phyloP scores from a whole-genome alignment of 306 rosid genomes.

The Lathyrus sativus region DNA sequence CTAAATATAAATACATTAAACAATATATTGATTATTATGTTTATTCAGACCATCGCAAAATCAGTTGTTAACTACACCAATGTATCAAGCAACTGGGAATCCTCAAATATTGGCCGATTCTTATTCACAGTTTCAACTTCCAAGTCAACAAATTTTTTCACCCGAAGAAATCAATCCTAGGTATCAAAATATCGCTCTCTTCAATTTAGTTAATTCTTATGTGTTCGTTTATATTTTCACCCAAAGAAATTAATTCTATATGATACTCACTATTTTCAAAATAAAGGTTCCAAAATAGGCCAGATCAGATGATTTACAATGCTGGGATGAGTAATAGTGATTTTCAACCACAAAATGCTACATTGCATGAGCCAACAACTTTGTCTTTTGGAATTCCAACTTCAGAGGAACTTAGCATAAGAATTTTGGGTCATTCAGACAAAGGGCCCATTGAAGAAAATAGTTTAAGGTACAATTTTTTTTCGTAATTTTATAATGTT shows the following conservation, averaged over 20 bases:
- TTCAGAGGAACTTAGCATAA: slow-evolving; percentile 2
- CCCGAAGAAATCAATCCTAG: not conserved
- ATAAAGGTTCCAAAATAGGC: slow-evolving; percentile 28
- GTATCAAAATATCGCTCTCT: not conserved
- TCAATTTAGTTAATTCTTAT: not conserved
- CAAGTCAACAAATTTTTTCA: not conserved
- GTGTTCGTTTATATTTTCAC: no score
- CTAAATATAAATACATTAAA: no score
- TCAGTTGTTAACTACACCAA: not conserved
- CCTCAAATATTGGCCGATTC: not conserved
- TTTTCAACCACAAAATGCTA: not conserved
- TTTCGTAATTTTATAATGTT: no score
- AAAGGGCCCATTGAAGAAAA: not conserved
- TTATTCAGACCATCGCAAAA: not conserved
- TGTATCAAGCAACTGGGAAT: not conserved
- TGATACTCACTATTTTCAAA: not conserved
- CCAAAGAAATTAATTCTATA: not conserved
- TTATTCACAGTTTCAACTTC: not conserved
- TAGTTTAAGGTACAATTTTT: not conserved
- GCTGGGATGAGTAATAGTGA: not conserved
- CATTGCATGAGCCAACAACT: not conserved
- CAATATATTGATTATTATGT: not conserved
- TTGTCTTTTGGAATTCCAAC: not conserved
- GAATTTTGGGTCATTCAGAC: not conserved
- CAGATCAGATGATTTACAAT: not conserved